Percentiles rank a stretch among this genome's conserved stretches.
Evolutionary conservation across 192 early-diverging fungal species (phyloP).

Genomic region (Umbelopsis sp.): DNA sequence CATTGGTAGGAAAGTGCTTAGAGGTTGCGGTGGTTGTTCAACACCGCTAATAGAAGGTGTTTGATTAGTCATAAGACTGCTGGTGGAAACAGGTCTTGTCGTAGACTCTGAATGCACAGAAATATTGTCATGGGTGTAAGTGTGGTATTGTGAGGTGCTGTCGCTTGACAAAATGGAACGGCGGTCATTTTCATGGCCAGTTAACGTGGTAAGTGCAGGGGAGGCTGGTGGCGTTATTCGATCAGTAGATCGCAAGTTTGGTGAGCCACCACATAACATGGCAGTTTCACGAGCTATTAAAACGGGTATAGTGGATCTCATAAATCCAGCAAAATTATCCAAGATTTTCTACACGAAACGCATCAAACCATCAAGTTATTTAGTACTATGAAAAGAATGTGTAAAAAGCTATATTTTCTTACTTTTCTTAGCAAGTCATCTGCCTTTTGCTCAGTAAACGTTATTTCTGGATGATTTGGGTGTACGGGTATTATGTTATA

Average conservation of each 20-base stretch:
- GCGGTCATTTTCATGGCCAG: neutral
- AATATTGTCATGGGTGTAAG: neutral
- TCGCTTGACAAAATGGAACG: neutral
- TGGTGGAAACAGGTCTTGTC: neutral
- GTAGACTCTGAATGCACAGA: neutral
- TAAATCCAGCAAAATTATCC: conserved; percentile 2
- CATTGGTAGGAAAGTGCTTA: too few relatives aligned
- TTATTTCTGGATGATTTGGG: neutral
- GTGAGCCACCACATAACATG: neutral
- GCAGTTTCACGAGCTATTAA: neutral
- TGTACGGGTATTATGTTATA: neutral
- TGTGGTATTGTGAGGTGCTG: neutral
- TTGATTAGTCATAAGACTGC: too few relatives aligned
- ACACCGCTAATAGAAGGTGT: too few relatives aligned
- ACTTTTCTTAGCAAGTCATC: conserved; percentile 7
- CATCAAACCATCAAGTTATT: too few relatives aligned
- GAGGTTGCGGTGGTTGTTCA: too few relatives aligned
- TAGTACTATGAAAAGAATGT: too few relatives aligned
- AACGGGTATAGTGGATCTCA: neutral
- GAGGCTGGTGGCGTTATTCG: conserved; percentile 4
- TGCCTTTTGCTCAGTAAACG: neutral
- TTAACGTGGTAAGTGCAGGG: neutral
- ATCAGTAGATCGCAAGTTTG: neutral
- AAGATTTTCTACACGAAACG: neutral
- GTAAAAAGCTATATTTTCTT: neutral